Percentiles rank a stretch among this genome's conserved stretches.
phyloP scores from a whole-genome alignment of 306 rosid species.

The Trifolium subterraneum region DNA sequence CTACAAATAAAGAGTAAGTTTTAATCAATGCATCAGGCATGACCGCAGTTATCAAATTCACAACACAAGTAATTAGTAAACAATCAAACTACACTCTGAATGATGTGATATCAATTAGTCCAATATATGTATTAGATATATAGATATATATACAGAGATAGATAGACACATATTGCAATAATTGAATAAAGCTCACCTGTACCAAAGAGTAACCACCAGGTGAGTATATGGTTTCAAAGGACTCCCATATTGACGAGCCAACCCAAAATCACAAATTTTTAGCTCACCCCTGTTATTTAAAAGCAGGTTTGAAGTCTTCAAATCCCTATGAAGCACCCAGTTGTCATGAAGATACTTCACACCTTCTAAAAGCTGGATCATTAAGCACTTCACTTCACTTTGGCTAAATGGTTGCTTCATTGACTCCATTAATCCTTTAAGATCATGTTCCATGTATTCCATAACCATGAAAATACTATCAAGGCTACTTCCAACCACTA shows the following conservation, averaged over 20 bases:
- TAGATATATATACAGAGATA: background rate
- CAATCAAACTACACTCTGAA: background rate
- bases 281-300: conserved; percentile 94
- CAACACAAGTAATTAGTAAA: conserved; percentile 2
- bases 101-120: conserved; percentile 16
- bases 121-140: conserved; percentile 3
- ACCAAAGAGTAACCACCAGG: conserved; percentile 99
- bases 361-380: conserved; percentile 95
- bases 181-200: conserved; percentile 70
- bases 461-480: conserved; percentile 99
- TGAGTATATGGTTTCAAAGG: conserved; percentile 98
- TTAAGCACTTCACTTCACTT: conserved; percentile 98
- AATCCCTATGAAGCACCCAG: conserved; percentile 99
- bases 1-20: conserved; percentile 16
- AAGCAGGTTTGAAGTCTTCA: conserved; percentile 93
- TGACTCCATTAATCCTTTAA: conserved; percentile 95
- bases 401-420: conserved; percentile 98
- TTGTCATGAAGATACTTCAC: conserved; percentile 98
- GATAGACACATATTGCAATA: conserved; percentile 10
- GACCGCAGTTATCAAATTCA: conserved; percentile 2
- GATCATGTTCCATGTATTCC: conserved; percentile 99
- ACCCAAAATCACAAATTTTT: conserved; percentile 97
- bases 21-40: background rate
- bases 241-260: conserved; percentile 99
- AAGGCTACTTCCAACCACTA: conserved; percentile 96